Conservation (phyloP, 768 basidiomycete genomes). For the Artomyces pyxidatus region DNA sequence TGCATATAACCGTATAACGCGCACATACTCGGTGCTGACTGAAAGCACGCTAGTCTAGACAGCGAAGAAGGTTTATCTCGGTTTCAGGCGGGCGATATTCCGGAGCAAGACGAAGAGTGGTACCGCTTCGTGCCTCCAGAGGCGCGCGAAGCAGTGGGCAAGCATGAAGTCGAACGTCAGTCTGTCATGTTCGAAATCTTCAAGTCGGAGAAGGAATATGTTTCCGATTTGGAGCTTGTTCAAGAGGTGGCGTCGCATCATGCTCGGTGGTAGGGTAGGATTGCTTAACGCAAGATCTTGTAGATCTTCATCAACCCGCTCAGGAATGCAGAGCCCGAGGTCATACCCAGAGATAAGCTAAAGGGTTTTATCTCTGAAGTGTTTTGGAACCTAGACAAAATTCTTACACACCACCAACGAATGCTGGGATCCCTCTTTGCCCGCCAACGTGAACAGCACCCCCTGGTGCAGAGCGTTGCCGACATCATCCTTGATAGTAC, state of each 20-base stretch:
- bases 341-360: constrained; percentile 49
- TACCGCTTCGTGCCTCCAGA: constrained; percentile 66
- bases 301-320: constrained; percentile 74
- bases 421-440: constrained; percentile 69
- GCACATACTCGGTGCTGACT: too few species aligned
- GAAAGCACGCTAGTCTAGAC: constrained; percentile 39
- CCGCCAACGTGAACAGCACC: constrained; percentile 80
- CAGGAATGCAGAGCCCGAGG: constrained; percentile 48
- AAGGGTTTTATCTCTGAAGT: constrained; percentile 69
- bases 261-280: not conserved
- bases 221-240: constrained; percentile 66
- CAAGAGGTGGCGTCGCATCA: constrained; percentile 40
- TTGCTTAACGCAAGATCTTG: not conserved
- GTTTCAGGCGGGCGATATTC: constrained; percentile 61
- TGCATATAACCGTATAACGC: too few species aligned
- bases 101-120: constrained; percentile 78
- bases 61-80: constrained; percentile 54
- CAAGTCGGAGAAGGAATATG: constrained; percentile 84
- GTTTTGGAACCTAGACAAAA: constrained; percentile 72
- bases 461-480: constrained; percentile 72
- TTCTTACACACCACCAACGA: constrained; percentile 56
- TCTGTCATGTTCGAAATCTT: constrained; percentile 85
- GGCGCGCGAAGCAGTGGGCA: constrained; percentile 61
- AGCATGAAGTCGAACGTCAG: constrained; percentile 77
- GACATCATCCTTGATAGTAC: constrained; percentile 80